Conservation (phyloP, 768 basidiomycete species). For the Cyathus striatus region DNA sequence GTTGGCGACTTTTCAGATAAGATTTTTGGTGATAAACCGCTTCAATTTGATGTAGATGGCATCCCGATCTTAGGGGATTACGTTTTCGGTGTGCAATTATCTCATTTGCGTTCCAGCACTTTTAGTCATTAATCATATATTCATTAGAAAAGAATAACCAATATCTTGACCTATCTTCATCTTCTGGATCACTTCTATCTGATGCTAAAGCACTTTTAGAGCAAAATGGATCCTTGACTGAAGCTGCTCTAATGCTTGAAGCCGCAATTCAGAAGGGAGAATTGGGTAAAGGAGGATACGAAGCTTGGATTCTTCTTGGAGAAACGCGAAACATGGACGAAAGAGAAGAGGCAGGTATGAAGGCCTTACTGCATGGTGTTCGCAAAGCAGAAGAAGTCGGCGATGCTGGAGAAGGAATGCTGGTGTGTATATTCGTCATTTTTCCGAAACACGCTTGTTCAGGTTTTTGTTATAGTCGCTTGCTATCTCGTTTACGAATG, state of each 20-base stretch:
- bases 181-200: constrained; percentile 46
- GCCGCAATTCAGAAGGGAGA: constrained; percentile 85
- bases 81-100: constrained; percentile 56
- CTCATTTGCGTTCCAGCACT: too few species aligned
- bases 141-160: constrained; percentile 65
- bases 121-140: constrained; percentile 1
- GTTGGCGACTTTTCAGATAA: constrained; percentile 37
- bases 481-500: constrained; percentile 95
- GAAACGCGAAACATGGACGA: constrained; percentile 90
- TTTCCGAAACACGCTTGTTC: constrained; percentile 5
- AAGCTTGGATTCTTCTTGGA: constrained; percentile 90
- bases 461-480: constrained; percentile 56
- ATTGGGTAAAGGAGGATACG: constrained; percentile 75
- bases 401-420: constrained; percentile 65
- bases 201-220: constrained; percentile 77
- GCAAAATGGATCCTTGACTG: constrained; percentile 80
- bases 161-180: constrained; percentile 51
- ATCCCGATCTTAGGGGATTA: constrained; percentile 72
- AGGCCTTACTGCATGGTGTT: constrained; percentile 72
- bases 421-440: constrained; percentile 39
- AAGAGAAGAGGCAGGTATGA: constrained; percentile 77
- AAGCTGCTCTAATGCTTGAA: constrained; percentile 83
- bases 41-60: constrained; percentile 67
- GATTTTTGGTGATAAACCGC: constrained; percentile 21
- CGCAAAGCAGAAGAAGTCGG: constrained; percentile 58